Evolutionary conservation across 768 basidiomycete genomes (phyloP), one percentile per base, ranked within the genome.

Genomic region (Boletellus ananiceps): DNA sequence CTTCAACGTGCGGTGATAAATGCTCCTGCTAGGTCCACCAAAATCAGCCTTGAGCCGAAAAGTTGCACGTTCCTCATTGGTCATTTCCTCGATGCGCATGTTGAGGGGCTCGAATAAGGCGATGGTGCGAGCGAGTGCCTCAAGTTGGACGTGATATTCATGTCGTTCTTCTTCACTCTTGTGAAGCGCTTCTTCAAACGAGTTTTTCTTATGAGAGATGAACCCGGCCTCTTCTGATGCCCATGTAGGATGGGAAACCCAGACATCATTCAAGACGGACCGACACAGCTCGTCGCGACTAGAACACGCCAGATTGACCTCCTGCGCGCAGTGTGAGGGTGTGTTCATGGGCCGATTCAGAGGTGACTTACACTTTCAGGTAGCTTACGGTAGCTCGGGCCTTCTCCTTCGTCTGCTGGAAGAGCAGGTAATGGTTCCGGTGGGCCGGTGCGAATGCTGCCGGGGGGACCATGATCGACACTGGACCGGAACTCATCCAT

Each of bases 241-340:
- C 91, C 93, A 96, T 1, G 93, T 95, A 3, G 96, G 95, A 67
- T 98, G 95, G 13, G 95, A 96, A 11, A 98, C 93, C 95, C 96
- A 98, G 57, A 86, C 82, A 62, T 98, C 94, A 64, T 99, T 99
- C 40, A 99, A 79, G 25, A 99, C 93, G 25, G 92, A 93, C 65
- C 93, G 89, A 64, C 90, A 94, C 48, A 97, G 84, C 54, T 92
- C 83, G 60, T 97, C 94, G 25, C 96, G 84, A 11, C 89, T 94
- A 3, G 96, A 96, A 65, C 96, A 98, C 23, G 92, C 88, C 16
- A 97, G 70, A 35, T 81, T 78, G 55, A 86, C 81, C 72, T 98
- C 95, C 93, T 96, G 60, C 55, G 44, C 52, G 38, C 32, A 50
- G 25, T 15, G 36, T 59, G 16, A 47, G 43, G 29, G 47, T 8